These are phyloP conservation scores for Hyaloscypha bicolor DNA, from an alignment of 495 filamentous ascomycete genomes.

Conservation along the genomic window DNA sequence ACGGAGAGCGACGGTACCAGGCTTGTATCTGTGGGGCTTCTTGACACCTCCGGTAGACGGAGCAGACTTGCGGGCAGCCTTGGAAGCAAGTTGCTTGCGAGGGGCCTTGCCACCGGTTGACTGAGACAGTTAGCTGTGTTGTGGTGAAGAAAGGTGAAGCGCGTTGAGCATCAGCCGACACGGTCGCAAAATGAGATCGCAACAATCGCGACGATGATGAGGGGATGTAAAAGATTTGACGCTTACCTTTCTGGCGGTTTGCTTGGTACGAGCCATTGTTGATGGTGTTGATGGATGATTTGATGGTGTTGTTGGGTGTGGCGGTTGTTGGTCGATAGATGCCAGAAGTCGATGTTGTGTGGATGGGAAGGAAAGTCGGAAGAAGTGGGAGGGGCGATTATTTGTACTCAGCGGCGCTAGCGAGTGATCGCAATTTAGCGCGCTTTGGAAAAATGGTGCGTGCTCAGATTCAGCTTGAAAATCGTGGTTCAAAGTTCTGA, in stretches of 20 bases:
- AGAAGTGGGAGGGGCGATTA: slow-evolving; percentile 31
- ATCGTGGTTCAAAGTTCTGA: neutral
- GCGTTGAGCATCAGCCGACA: slow-evolving; percentile 25
- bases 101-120: slow-evolving; percentile 99
- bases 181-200: slow-evolving; percentile 33
- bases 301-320: slow-evolving; percentile 43
- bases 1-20: slow-evolving; percentile 99
- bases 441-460: slow-evolving; percentile 13
- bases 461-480: neutral
- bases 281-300: slow-evolving; percentile 48
- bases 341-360: slow-evolving; percentile 24
- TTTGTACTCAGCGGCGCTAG: slow-evolving; percentile 30
- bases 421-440: slow-evolving; percentile 27
- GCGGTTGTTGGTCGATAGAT: slow-evolving; percentile 35
- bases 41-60: slow-evolving; percentile 80
- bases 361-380: slow-evolving; percentile 27
- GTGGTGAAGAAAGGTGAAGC: slow-evolving; percentile 24
- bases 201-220: slow-evolving; percentile 24
- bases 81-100: slow-evolving; percentile 94
- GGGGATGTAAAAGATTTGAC: slow-evolving; percentile 26
- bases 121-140: slow-evolving; percentile 56
- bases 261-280: slow-evolving; percentile 98
- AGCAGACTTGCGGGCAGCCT: slow-evolving; percentile 71
- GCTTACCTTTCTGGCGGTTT: slow-evolving; percentile 80
- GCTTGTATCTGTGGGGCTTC: slow-evolving; percentile 99